phyloP scores from a whole-genome alignment of 495 filamentous ascomycete species.

The Evansstolkia leycettana region DNA sequence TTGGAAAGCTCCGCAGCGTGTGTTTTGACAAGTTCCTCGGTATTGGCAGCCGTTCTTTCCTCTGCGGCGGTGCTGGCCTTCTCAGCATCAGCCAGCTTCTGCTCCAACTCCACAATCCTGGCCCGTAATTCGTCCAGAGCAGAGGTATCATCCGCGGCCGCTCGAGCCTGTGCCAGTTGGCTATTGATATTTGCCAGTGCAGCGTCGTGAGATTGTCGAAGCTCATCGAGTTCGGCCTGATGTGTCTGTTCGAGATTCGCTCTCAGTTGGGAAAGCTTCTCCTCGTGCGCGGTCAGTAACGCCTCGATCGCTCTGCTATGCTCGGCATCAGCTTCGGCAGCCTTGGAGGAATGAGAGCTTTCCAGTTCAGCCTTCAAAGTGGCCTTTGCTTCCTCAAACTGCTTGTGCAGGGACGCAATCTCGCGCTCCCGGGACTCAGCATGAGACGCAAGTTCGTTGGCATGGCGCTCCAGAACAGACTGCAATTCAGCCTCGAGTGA shows the following conservation, averaged over 20 bases:
- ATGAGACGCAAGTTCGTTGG: slow-evolving; percentile 20
- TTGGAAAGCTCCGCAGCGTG: slow-evolving; percentile 21
- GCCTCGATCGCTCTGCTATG: slow-evolving; percentile 33
- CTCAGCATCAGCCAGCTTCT: slow-evolving; percentile 24
- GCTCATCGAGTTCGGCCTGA: slow-evolving; percentile 23
- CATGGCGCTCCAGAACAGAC: slow-evolving; percentile 17
- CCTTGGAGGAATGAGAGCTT: slow-evolving; percentile 16
- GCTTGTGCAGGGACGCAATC: slow-evolving; percentile 22
- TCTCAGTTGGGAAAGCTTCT: slow-evolving; percentile 23
- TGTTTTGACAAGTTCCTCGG: slow-evolving; percentile 19
- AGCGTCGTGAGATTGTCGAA: slow-evolving; percentile 27
- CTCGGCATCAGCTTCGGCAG: slow-evolving; percentile 27
- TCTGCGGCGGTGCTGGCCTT: slow-evolving; percentile 17
- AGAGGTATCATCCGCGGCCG: slow-evolving; percentile 27
- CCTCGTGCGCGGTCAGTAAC: slow-evolving; percentile 31
- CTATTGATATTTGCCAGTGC: slow-evolving; percentile 19
- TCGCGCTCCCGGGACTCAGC: slow-evolving; percentile 20
- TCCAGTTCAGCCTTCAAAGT: slow-evolving; percentile 25
- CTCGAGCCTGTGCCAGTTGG: slow-evolving; percentile 24
- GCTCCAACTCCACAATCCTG: slow-evolving; percentile 24
- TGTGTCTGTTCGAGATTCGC: slow-evolving; percentile 26
- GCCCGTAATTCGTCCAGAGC: slow-evolving; percentile 22
- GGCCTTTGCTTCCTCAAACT: slow-evolving; percentile 21
- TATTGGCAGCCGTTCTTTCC: slow-evolving; percentile 12
- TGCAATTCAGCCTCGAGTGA: slow-evolving; percentile 26